Base-by-base conservation (phyloP, 2,329 filamentous ascomycete species). In the Monilinia polystroma region DNA sequence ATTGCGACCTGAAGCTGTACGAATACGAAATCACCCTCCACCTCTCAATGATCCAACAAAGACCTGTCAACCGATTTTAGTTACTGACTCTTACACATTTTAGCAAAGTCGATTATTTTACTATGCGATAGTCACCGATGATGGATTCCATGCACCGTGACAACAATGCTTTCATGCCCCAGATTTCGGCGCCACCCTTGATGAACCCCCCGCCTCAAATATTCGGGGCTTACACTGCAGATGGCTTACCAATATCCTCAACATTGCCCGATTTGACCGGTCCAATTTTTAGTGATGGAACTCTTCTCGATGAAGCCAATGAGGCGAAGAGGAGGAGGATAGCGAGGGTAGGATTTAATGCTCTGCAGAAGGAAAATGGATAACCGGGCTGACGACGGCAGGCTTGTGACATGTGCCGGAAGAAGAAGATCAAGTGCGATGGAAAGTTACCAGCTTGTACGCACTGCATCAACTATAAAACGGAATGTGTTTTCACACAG, bases 361-460 rank as follows among this genome's bases (percentile, higher is more conserved):
- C 51, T 65, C 35, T 52, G 49, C 53, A 29, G 63, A 63, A 23
- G 32, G 32, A 38, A 38, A 32, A 18, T 41, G 26, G 32, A 38
- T 6, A 47, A 29, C 12, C 45, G 45, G 53, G 67, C 71, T 73
- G 69, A 74, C 69, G 56, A 59, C 81, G 81, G 35, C 78, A 84
- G 73, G 84, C 84, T 64, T 86, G 84, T 75, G 84, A 86, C 71
- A 84, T 85, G 93, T 98, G 94, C 77, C 86, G 93, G 74, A 97
- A 96, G 81, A 93, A 92, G 80, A 97, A 94, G 84, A 95, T 98
- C 80, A 98, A 98, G 81, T 98, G 94, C 79, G 95, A 98, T 77
- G 94, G 95, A 72, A 97, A 96, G 80, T 87, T 96, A 80, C 94
- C 95, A 49, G 88, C 93, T 68, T 99, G 95, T 79, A 93, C 92